These are phyloP conservation scores for Batrachochytrium dendrobatidis DNA, from an alignment of 371 early-diverging fungal genomes.

Conservation along the genomic window DNA sequence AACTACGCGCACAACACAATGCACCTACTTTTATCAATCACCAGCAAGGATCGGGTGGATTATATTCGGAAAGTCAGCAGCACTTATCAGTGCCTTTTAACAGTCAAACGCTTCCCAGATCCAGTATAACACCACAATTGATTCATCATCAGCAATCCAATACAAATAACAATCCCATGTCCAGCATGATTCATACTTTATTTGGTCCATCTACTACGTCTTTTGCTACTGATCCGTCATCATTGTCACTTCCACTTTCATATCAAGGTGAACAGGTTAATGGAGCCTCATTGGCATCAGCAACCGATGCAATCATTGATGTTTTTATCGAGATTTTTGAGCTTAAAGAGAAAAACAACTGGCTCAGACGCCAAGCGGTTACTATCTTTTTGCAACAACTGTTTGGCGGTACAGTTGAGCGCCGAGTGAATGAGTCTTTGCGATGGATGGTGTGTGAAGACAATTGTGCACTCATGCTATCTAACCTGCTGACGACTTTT, in stretches of 20 bases:
- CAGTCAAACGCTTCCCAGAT: too few relatives aligned
- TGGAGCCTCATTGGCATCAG: too few relatives aligned
- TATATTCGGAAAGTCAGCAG: background rate
- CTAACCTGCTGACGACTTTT: constrained; percentile 31
- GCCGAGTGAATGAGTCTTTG: constrained; percentile 46
- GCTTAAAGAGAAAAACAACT: constrained; percentile 74
- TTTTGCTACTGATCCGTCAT: too few relatives aligned
- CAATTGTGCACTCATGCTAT: constrained; percentile 38
- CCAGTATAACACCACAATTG: too few relatives aligned
- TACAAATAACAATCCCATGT: too few relatives aligned
- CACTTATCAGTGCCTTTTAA: background rate
- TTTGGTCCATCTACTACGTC: too few relatives aligned
- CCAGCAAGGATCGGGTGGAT: background rate
- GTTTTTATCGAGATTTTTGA: constrained; percentile 84
- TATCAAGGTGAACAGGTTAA: too few relatives aligned
- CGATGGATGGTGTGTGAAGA: constrained; percentile 34
- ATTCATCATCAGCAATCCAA: too few relatives aligned
- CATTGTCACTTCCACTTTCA: too few relatives aligned
- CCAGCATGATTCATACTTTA: too few relatives aligned
- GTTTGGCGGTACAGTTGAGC: constrained; percentile 77
- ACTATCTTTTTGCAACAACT: constrained; percentile 76
- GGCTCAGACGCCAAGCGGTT: constrained; percentile 79
- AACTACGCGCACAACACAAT: background rate
- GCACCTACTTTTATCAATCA: background rate
- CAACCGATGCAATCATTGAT: constrained; percentile 64